These are phyloP conservation scores for Lentithecium fluviatile DNA, from an alignment of 495 filamentous ascomycete species.

Conservation along the genomic window DNA sequence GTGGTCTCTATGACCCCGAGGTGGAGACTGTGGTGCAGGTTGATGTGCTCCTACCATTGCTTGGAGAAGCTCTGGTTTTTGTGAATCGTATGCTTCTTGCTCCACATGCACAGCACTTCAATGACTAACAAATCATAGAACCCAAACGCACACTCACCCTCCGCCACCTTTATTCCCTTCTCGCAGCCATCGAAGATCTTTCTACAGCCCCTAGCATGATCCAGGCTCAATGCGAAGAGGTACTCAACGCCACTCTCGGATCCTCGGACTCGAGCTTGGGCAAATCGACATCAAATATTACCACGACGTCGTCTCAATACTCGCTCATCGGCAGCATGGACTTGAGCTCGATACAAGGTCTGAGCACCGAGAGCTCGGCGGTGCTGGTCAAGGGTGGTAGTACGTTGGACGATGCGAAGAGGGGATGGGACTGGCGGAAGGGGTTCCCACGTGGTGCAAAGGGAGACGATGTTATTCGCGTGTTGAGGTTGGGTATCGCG, in stretches of 20 bases:
- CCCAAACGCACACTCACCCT: slow-evolving; percentile 53
- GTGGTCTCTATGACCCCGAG: slow-evolving; percentile 76
- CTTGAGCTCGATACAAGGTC: slow-evolving; percentile 56
- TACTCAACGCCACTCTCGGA: slow-evolving; percentile 56
- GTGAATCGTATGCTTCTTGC: slow-evolving; percentile 56
- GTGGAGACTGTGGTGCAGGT: slow-evolving; percentile 78
- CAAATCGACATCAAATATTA: slow-evolving; percentile 62
- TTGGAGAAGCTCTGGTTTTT: slow-evolving; percentile 80
- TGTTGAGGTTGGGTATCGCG: slow-evolving; percentile 72
- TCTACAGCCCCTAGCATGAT: slow-evolving; percentile 62
- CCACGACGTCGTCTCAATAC: slow-evolving; percentile 54
- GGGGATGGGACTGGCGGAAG: slow-evolving; percentile 86
- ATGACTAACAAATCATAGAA: slow-evolving; percentile 38
- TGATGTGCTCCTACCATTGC: slow-evolving; percentile 75
- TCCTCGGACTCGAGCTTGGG: slow-evolving; percentile 62
- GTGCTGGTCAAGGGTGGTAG: slow-evolving; percentile 52
- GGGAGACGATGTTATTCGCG: slow-evolving; percentile 65
- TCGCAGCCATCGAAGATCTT: slow-evolving; percentile 80
- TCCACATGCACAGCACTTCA: not conserved
- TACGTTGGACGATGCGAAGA: slow-evolving; percentile 45
- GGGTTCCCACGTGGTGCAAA: slow-evolving; percentile 56
- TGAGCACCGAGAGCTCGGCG: slow-evolving; percentile 53
- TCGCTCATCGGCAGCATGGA: slow-evolving; percentile 72
- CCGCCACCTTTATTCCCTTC: slow-evolving; percentile 68
- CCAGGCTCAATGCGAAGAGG: slow-evolving; percentile 53